These are phyloP conservation scores for Coriolopsis trogii DNA, from an alignment of 1,284 basidiomycete genomes.

Conservation along the genomic window DNA sequence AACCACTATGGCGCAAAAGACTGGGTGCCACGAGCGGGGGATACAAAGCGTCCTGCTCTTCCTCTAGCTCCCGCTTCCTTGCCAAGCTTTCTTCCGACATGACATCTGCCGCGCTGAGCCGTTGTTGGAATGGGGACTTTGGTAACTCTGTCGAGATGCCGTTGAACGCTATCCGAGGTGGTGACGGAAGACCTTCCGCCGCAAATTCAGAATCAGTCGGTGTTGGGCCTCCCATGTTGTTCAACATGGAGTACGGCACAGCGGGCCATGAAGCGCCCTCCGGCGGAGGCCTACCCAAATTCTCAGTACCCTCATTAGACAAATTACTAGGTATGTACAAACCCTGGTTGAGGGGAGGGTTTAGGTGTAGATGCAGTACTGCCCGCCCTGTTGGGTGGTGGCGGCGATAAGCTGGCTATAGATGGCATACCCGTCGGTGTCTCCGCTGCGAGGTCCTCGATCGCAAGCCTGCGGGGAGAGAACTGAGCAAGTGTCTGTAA, in stretches of 20 bases:
- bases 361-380: constrained; percentile 6
- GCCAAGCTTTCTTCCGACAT: constrained; percentile 50
- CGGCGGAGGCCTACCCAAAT: constrained; percentile 20
- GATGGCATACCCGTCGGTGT: constrained; percentile 33
- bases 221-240: constrained; percentile 16
- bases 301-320: constrained; percentile 17
- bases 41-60: constrained; percentile 46
- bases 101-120: constrained; percentile 25
- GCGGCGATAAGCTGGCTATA: constrained; percentile 32
- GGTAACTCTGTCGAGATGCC: constrained; percentile 65
- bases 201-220: constrained; percentile 16
- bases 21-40: constrained; percentile 39
- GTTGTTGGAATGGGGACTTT: constrained; percentile 42
- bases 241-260: constrained; percentile 38
- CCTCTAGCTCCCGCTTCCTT: constrained; percentile 54
- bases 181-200: constrained; percentile 42
- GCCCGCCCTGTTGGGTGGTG: constrained; percentile 27
- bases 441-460: constrained; percentile 49
- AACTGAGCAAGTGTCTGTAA: constrained; percentile 66
- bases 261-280: constrained; percentile 39
- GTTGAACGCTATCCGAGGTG: constrained; percentile 67
- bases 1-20: constrained; percentile 26
- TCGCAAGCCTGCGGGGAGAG: constrained; percentile 61
- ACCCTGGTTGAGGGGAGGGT: constrained; percentile 24
- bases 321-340: constrained; percentile 19